These are phyloP conservation scores for Metarhizium robertsii DNA, from an alignment of 2,329 filamentous ascomycete genomes.

Conservation along the genomic window DNA sequence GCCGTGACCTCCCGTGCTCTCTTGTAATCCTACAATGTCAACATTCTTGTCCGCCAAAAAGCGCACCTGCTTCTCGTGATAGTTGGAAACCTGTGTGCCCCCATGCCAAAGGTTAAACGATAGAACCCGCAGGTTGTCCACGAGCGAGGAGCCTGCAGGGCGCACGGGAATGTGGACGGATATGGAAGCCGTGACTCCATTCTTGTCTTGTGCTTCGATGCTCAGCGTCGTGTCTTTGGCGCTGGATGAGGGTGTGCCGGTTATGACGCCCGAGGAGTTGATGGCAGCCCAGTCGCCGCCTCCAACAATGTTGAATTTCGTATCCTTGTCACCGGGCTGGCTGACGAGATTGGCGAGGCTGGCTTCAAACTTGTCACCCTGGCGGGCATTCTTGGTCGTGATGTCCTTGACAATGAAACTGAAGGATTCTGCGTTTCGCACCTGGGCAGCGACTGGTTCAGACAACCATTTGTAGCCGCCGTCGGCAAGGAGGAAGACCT, in stretches of 20 bases:
- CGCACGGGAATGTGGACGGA: slow-evolving; percentile 21
- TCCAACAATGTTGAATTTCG: slow-evolving; percentile 15
- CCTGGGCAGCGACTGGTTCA: slow-evolving; percentile 16
- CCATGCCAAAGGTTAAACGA: slow-evolving; percentile 29
- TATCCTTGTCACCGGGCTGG: slow-evolving; percentile 6
- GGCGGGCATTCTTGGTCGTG: slow-evolving; percentile 22
- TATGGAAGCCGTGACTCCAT: slow-evolving; percentile 11
- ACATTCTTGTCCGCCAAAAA: slow-evolving; percentile 20
- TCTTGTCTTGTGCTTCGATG: slow-evolving; percentile 16
- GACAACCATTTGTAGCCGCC: slow-evolving; percentile 25
- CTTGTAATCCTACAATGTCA: slow-evolving; percentile 29
- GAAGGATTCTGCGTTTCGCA: slow-evolving; percentile 1
- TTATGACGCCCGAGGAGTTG: slow-evolving; percentile 18
- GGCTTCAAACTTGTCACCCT: slow-evolving; percentile 20
- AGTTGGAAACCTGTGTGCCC: slow-evolving; percentile 23
- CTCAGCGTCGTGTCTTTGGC: slow-evolving; percentile 7
- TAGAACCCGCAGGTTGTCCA: slow-evolving; percentile 22
- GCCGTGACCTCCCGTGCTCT: slow-evolving; percentile 19
- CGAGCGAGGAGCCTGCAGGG: slow-evolving; percentile 12
- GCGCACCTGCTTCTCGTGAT: slow-evolving; percentile 27
- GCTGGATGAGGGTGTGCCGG: slow-evolving; percentile 18
- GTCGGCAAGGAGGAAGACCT: slow-evolving; percentile 22
- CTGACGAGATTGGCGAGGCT: slow-evolving; percentile 21
- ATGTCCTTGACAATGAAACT: slow-evolving; percentile 17
- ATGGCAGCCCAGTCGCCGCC: slow-evolving; percentile 21